Evolutionary conservation across 2,329 filamentous ascomycete species (phyloP).

Genomic region (Trichoderma sp.): DNA sequence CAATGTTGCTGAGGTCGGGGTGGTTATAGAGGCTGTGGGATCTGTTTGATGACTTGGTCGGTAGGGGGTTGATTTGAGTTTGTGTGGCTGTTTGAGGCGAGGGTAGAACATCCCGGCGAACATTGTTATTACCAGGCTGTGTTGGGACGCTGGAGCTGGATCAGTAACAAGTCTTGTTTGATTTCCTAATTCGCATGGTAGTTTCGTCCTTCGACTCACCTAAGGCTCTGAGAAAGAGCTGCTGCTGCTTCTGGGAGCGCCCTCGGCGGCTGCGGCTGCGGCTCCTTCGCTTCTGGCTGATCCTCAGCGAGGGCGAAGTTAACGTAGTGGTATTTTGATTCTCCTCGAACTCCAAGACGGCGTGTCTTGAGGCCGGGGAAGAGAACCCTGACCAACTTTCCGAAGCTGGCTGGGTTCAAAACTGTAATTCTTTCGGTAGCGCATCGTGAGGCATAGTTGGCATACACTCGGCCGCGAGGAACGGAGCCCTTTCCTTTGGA

Average conservation of each 20-base stretch:
- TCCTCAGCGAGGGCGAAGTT: slow-evolving; percentile 63
- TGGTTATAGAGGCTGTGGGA: slow-evolving; percentile 58
- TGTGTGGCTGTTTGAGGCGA: slow-evolving; percentile 32
- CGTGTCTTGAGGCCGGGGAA: slow-evolving; percentile 94
- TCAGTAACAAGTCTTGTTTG: neutral
- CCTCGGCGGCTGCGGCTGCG: slow-evolving; percentile 45
- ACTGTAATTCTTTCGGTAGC: slow-evolving; percentile 92
- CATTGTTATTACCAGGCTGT: slow-evolving; percentile 30
- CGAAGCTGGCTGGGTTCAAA: slow-evolving; percentile 94
- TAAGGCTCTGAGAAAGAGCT: slow-evolving; percentile 50
- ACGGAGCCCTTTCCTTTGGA: slow-evolving; percentile 79
- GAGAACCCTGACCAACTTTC: slow-evolving; percentile 92
- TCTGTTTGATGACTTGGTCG: slow-evolving; percentile 24
- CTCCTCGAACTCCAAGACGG: slow-evolving; percentile 85
- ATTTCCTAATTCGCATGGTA: neutral
- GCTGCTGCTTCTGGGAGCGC: slow-evolving; percentile 47
- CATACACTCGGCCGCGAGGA: slow-evolving; percentile 88
- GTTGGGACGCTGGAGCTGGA: slow-evolving; percentile 30
- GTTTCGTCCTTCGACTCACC: slow-evolving; percentile 35
- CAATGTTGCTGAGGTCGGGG: slow-evolving; percentile 53
- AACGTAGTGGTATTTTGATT: slow-evolving; percentile 97
- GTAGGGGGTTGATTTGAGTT: slow-evolving; percentile 18
- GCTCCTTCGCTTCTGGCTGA: slow-evolving; percentile 47
- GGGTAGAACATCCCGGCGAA: slow-evolving; percentile 29
- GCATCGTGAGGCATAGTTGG: slow-evolving; percentile 90